Evolutionary conservation across 2,329 filamentous ascomycete species (phyloP).

Genomic region (Hymenoscyphus fructigenus): DNA sequence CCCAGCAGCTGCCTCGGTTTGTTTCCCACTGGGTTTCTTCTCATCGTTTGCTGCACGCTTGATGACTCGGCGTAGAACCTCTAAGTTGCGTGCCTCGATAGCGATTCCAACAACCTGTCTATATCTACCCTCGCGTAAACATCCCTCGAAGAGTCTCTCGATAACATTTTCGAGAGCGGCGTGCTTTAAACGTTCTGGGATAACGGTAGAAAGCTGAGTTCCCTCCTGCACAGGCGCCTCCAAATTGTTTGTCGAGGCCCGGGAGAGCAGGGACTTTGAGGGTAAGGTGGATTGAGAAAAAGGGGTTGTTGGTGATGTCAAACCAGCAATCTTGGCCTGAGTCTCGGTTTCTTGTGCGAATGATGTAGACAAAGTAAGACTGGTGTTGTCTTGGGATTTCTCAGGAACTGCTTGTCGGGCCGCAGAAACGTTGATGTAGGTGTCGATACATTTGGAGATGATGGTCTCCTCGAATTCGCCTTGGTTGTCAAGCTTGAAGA

Average conservation of each 20-base stretch:
- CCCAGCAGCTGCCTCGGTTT: slow-evolving; percentile 51
- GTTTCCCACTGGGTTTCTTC: slow-evolving; percentile 63
- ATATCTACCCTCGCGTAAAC: slow-evolving; percentile 82
- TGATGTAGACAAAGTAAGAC: slow-evolving; percentile 66
- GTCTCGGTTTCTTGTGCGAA: slow-evolving; percentile 69
- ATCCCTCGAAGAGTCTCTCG: slow-evolving; percentile 86
- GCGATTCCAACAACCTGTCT: slow-evolving; percentile 96
- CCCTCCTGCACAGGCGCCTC: slow-evolving; percentile 45
- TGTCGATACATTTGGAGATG: slow-evolving; percentile 96
- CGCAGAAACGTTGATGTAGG: slow-evolving; percentile 82
- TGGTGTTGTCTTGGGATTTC: slow-evolving; percentile 51
- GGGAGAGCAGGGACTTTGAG: slow-evolving; percentile 91
- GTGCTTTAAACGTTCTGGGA: slow-evolving; percentile 68
- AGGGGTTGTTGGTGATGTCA: slow-evolving; percentile 87
- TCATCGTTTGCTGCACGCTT: slow-evolving; percentile 85
- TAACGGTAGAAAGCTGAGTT: slow-evolving; percentile 38
- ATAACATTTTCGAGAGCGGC: slow-evolving; percentile 80
- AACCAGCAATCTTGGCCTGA: slow-evolving; percentile 50
- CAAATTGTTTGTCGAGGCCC: slow-evolving; percentile 65
- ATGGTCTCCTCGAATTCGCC: slow-evolving; percentile 99
- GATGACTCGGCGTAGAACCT: slow-evolving; percentile 83
- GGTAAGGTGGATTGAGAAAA: slow-evolving; percentile 93
- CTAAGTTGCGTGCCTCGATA: slow-evolving; percentile 88
- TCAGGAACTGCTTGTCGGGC: slow-evolving; percentile 52
- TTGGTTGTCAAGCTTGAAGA: slow-evolving; percentile 87